Evolutionary conservation across 331 rosid genomes (phyloP), one percentile per base, ranked within the genome.

Genomic region (Erythrophleum ivorense): DNA sequence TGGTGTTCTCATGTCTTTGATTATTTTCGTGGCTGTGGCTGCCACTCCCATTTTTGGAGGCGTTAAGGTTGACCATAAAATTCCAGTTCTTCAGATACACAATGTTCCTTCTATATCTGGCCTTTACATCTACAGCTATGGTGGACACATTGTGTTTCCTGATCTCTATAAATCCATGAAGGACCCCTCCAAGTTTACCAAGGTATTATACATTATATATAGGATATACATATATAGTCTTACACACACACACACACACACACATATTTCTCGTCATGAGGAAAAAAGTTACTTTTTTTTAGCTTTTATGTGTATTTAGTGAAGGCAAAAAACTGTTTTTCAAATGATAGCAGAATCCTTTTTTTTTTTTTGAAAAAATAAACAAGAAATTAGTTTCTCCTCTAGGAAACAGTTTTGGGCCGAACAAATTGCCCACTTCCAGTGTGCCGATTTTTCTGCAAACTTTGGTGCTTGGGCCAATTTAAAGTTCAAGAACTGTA

Each of bases 61-160:
- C n/a, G 77, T 88, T 9, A 75, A 63, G 43, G 46, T 84, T 63
- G 74, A 89, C 81, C 90, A 86, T 34, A 58, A 24, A 21, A 86
- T 94, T 40, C 92, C 92, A 31, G 48, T 59, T 57, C 86, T 94
- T 63, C 84, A 85, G 45, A n/a, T 91, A 33, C 90, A 70, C 6
- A 94, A 88, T n/a, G 82, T 89, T 84, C 95, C 97, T 58, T 82
- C 90, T 33, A 76, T 90, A 19, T 94, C 97, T 77, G 98, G 98
- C 15, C 84, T 94, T 24, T 90, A 81, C 59, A 52, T 89, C 19
- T 94, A 85, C 66, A 59, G 94, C 80, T 91, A 71, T 79, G 94
- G 89, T 34, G 97, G 97, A 41, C 98, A 94, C 65, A 48, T 90
- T 49, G 97, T 94, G 40, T 90, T 94, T 80, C 97, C 97, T 65